Evolutionary conservation across 495 filamentous ascomycete genomes (phyloP), one percentile per base, ranked within the genome.

Genomic region (Penicillium ochrochloron): DNA sequence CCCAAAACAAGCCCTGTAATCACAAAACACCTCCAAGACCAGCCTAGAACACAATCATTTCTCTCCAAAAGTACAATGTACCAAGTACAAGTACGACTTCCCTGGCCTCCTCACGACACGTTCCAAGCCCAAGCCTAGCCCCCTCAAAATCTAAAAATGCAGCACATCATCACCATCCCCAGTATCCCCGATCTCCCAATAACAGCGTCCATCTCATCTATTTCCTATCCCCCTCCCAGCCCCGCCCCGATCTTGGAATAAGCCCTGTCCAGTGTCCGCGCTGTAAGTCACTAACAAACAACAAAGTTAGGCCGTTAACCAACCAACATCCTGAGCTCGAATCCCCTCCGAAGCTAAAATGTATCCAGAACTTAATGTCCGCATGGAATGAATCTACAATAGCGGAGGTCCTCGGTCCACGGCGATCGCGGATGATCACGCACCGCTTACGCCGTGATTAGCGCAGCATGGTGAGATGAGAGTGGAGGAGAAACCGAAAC

Each of bases 121-220:
- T 39, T 39, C 35, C 35, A 39, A 39, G 12, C 33, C 33, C 11
- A 35, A 35, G 25, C 4, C 25, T 27, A 27, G 25, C 5, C 31
- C 31, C 31, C 5, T 10, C 10, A 37, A 4, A 12, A 41, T 41
- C 14, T 17, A 0, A 17, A 48, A 11, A 48, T 48, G 19, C 31
- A 56, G 15, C 31, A 56, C 29, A 27, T 31, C 51, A 54, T 29
- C 51, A 12, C 31, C 33, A 48, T 10, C 31, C 31, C 53, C n/a
- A 21, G 8, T 6, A 37, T 2, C n/a, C 33, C 53, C 53, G 33
- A 56, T 56, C 53, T 56, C 31, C 53, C 53, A 56, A 56, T 56
- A 34, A 35, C 1, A 54, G n/a, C 27, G 42, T 48, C 23, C 9
- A 14, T 48, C 21, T 25, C 19, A 21, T 48, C 10, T 12, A 25